A percentile compares a stretch with the other conserved stretches of the same genome.
Evolutionary conservation across 306 rosid genomes (phyloP).

Genomic region (Chamaecrista fasciculata): DNA sequence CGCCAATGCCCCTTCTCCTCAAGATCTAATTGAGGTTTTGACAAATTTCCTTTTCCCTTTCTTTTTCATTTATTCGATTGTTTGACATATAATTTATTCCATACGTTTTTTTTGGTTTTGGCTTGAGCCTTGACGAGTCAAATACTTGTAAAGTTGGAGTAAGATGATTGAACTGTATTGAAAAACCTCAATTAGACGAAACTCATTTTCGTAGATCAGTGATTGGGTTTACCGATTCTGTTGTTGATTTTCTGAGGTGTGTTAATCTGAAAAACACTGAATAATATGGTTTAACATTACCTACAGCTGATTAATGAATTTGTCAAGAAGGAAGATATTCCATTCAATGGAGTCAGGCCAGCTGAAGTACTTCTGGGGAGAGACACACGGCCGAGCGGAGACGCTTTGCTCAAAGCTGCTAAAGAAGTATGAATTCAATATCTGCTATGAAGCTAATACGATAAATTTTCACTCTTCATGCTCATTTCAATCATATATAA

Average conservation of each 20-base stretch:
- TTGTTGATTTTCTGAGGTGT: too few relatives aligned
- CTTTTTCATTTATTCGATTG: not conserved
- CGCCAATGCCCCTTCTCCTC: slow-evolving; percentile 64
- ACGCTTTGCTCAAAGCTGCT: slow-evolving; percentile 77
- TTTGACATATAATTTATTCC: not conserved
- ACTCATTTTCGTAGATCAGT: not conserved
- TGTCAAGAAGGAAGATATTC: slow-evolving; percentile 55
- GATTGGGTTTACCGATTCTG: not conserved
- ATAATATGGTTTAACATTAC: slow-evolving; percentile 13
- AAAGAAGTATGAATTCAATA: slow-evolving; percentile 45
- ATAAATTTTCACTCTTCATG: not conserved
- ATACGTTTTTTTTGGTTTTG: not conserved
- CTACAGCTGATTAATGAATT: slow-evolving; percentile 62
- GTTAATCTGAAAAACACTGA: not conserved
- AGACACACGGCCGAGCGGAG: slow-evolving; percentile 96
- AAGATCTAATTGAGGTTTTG: slow-evolving; percentile 47
- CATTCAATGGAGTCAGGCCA: slow-evolving; percentile 39
- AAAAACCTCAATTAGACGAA: not conserved
- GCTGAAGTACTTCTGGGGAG: slow-evolving; percentile 72
- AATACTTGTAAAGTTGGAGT: not conserved
- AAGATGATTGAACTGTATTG: not conserved
- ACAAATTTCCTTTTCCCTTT: not conserved
- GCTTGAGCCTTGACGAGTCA: not conserved
- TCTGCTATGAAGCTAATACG: not conserved
- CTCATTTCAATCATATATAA: not conserved